Percentiles rank a stretch among this genome's conserved stretches.
phyloP scores from a whole-genome alignment of 2,329 filamentous ascomycete genomes.

The Colletotrichum sublineola region DNA sequence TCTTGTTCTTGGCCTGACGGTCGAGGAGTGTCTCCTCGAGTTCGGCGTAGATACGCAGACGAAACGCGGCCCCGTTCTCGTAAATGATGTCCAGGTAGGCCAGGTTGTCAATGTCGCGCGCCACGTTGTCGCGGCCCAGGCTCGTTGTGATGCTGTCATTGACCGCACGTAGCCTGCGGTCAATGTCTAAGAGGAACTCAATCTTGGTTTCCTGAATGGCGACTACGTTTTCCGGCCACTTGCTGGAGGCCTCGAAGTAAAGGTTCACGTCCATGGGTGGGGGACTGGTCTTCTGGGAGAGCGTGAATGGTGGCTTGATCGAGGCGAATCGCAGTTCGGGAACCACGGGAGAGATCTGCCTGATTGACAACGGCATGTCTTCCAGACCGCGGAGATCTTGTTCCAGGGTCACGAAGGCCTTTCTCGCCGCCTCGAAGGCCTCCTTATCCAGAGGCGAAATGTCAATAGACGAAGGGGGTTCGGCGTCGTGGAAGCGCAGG shows the following conservation, averaged over 20 bases:
- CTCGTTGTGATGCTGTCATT: constrained; percentile 74
- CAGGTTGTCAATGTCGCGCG: constrained; percentile 77
- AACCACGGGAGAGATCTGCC: constrained; percentile 81
- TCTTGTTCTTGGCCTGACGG: constrained; percentile 81
- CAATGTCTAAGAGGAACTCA: constrained; percentile 85
- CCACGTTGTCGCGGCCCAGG: constrained; percentile 84
- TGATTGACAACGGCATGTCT: constrained; percentile 87
- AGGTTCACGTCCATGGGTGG: constrained; percentile 82
- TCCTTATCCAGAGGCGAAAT: constrained; percentile 63
- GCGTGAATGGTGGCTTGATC: constrained; percentile 63
- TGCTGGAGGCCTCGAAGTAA: constrained; percentile 92
- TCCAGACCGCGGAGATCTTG: constrained; percentile 82
- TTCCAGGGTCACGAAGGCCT: constrained; percentile 81
- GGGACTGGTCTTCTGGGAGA: constrained; percentile 58
- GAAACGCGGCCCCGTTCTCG: constrained; percentile 79
- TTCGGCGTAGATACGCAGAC: constrained; percentile 89
- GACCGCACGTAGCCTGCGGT: constrained; percentile 74
- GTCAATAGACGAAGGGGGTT: constrained; percentile 63
- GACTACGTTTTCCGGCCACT: constrained; percentile 92
- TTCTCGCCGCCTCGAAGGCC: constrained; percentile 76
- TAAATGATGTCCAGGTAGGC: constrained; percentile 87
- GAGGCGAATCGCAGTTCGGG: constrained; percentile 82
- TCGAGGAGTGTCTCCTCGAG: constrained; percentile 86
- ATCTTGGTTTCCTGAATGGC: constrained; percentile 96
- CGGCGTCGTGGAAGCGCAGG: constrained; percentile 64